Evolutionary conservation across 495 filamentous ascomycete species (phyloP), one percentile per base, ranked within the genome.

Genomic region (Aspergillus sparsus): DNA sequence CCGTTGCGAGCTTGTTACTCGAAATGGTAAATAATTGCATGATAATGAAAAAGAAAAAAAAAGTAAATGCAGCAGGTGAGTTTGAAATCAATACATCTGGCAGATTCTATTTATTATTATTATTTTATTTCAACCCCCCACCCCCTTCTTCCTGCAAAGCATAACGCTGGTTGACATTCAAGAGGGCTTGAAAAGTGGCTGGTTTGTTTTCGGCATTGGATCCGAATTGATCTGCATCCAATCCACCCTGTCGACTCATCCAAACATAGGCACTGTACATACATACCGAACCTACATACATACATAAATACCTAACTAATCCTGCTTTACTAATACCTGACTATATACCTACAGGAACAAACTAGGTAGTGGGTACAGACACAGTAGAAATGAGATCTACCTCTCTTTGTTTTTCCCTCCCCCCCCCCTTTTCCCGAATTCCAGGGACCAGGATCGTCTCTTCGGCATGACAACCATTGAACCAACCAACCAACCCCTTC

Each of bases 1-100:
- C n/a, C 34, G 52, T 54, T 54, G 52, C 52, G 52, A 54, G 36
- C n/a, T 13, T 6, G 10, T 41, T 11, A 37, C 21, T 27, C 21
- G 21, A 27, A 27, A 27, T 27, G 21, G 21, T 27, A 27, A 27
- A 27, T 27, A 27, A 27, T 27, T 27, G 21, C 15, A 52, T 7
- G 8, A 21, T 1, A 7, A 16, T 13, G 12, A 54, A 41, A 54
- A 21, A 9, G 52, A 39, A 15, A 27, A 36, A 16, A 27, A 54
- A 27, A 5, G 35, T 7, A 54, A 41, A 34, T 12, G 7, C 10
- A 15, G 15, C 34, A 53, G 18, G 33, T 36, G 33, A 1, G 16
- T 12, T 35, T 52, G 9, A 32, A 35, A 11, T 35, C 31, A 35
- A 35, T 27, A 27, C 21, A 27, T 27, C 21, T 27, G 21, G 21